Base-by-base conservation (phyloP, 164 flowering plant genomes). In the Euptelea pleiosperma region DNA sequence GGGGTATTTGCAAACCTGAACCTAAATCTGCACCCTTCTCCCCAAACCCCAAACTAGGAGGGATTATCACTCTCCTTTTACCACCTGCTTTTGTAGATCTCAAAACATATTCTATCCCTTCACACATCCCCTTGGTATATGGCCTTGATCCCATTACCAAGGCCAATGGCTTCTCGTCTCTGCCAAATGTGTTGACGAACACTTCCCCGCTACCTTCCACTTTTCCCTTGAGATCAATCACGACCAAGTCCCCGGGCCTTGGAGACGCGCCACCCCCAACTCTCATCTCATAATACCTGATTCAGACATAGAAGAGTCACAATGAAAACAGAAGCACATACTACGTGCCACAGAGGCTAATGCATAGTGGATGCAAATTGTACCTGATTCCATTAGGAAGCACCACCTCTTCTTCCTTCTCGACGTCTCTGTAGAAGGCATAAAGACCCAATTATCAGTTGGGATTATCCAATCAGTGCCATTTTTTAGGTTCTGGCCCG, bases 71-170 rank as follows among this genome's bases (percentile, higher is more conserved):
- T 72, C 76, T 86, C 55, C 95, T 77, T 63, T 76, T 89, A 9
- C 96, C 96, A 3, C 96, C 92, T 2, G 83, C 76, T 62, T 82
- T 87, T 91, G 89, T 89, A 2, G 85, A 64, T 65, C 74, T 83
- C 72, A 86, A 50, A 5, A 72, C 87, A 61, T 72, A 73, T 49
- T 91, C 96, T 53, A 86, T 70, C 6, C 98, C 98, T 77, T 91
- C 95, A 74, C 96, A 85, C 80, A 89, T 73, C 25, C 98, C 98
- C 63, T 62, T 91, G 4, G 82, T 79, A 39, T 89, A 91, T 12
- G 98, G 96, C 70, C 94, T 83, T 41, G 96, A 89, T 8, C 90
- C 96, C 83, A 89, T 70, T 5, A 91, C 85, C 28, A 89, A 64
- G 2, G 96, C 94, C 73, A 85, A 52, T n/a, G 90, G 80, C 71